Evolutionary conservation across 768 basidiomycete genomes (phyloP).

Genomic region (Lentinula boryana): DNA sequence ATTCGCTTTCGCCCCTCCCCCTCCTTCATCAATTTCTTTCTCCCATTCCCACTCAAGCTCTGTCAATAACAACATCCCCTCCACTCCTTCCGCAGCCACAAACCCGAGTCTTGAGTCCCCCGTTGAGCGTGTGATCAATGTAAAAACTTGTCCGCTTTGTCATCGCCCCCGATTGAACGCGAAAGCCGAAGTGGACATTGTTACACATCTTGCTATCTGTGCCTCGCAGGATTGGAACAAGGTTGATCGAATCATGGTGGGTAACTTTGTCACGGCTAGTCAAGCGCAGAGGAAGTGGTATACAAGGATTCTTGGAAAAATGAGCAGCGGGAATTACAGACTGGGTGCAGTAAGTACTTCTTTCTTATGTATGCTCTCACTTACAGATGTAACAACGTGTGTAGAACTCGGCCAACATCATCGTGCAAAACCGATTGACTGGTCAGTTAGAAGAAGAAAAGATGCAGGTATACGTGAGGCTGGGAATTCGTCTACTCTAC

Average conservation of each 20-base stretch:
- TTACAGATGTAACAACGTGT: conserved; percentile 1
- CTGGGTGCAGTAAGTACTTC: conserved; percentile 73
- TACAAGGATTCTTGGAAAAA: conserved; percentile 82
- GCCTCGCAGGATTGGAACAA: conserved; percentile 90
- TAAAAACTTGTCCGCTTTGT: conserved; percentile 91
- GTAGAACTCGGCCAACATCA: conserved; percentile 96
- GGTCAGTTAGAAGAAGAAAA: conserved; percentile 96
- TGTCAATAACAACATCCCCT: conserved; percentile 7
- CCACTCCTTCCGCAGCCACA: not conserved
- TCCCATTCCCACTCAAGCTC: conserved; percentile 14
- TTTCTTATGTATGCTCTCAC: not conserved
- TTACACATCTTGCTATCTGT: conserved; percentile 96
- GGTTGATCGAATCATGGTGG: conserved; percentile 85
- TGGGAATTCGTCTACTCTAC: conserved; percentile 91
- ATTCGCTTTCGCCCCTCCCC: not conserved
- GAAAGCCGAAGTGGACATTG: conserved; percentile 89
- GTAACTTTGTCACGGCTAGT: conserved; percentile 89
- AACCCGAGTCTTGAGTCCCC: conserved; percentile 20
- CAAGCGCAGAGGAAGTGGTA: conserved; percentile 99
- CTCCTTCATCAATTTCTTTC: not conserved
- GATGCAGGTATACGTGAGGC: conserved; percentile 89
- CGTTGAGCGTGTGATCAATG: conserved; percentile 88
- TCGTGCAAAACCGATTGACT: conserved; percentile 90
- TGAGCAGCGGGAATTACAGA: conserved; percentile 81
- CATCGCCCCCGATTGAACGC: conserved; percentile 80